Evolutionary conservation across 768 basidiomycete genomes (phyloP), one percentile per base, ranked within the genome.

Genomic region (Rhizopogon rudus): DNA sequence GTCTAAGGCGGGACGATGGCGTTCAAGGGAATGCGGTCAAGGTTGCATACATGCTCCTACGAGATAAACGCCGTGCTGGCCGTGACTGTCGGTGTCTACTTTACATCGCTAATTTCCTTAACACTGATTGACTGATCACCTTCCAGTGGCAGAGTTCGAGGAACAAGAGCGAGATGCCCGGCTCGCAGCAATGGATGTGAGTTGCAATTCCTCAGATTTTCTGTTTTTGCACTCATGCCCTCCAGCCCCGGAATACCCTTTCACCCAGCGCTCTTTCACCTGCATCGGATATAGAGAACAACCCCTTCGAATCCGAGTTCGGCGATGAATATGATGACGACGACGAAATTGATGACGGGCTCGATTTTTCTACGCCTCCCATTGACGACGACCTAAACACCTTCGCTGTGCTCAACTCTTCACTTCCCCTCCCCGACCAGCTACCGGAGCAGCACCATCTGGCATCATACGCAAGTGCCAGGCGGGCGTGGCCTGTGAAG

Each of bases 1-100:
- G 87, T 65, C 71, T 98, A 58, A 80, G 88, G 57, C 74, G 84
- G 61, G 87, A 94, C 51, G 93, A 95, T 59, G 93, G 91, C 0
- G 78, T 83, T 41, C 85, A 87, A 57, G 91, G 94, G 40, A 97
- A 98, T 67, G 87, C 92, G 52, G 88, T 98, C 67, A 95, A 97
- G 72, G 94, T 99, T 6, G 94, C 96, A 0, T 99, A 98, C 71
- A 85, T 94, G 82, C 77, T 99, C 4, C 76, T 97, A 44, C 78
- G 93, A 54, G 96, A 99, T 65, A 94, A 94, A 74, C 78, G 85
- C 61, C 75, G 93, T 40, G 78, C 89, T 52, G 86, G 93, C 6
- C 82, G 88, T 69, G 92, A 93, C 67, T 73, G 94, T 96, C 63
- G 78, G 93, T 78, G 31, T 39, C 12, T 16, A 7, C 5, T n/a